Base-by-base conservation (phyloP, 768 basidiomycete genomes). In the Auriscalpium vulgare region DNA sequence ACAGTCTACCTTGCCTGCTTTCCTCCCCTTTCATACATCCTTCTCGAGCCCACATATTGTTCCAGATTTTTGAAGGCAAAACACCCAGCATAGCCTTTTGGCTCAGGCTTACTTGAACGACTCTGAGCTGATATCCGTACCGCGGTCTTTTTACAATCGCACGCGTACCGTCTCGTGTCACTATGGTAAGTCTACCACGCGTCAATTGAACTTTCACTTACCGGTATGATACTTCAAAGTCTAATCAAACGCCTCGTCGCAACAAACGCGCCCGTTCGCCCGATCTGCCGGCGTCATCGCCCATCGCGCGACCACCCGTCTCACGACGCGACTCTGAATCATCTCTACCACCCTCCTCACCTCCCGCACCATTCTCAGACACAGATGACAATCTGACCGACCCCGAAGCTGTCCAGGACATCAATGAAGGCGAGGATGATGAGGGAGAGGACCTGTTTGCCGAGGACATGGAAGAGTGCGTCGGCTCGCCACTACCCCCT, bases 401-500 rank as follows among this genome's bases (percentile, higher is more conserved):
- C 57, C 79, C 81, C 10, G 85, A 88, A 61, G 82, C 77, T 1
- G 76, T 88, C 4, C 74, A 68, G 54, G 83, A 87, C 63, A 72
- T 82, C 13, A 83, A 84, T n/a, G 85, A 84, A 51, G 86, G 79
- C 3, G 81, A 78, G 8, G 89, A 87, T 10, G 92, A 80, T n/a
- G 88, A 90, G 21, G 91, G 90, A 38, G 95, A 97, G 69, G 95
- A 98, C 72, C 81, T 99, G 45, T 97, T 95, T 69, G 89, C 78
- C 37, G 84, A 93, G n/a, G 76, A 74, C 50, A 70, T 91, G 56
- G 82, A 88, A 69, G 78, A 78, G 95, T 91, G 66, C 62, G 83
- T 69, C 49, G 58, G 37, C 49, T 56, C 54, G 40, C 52, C 11
- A 46, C 35, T 43, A 46, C 40, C 49, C 17, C 43, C 34, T 53